Conservation (phyloP, 371 early-diverging fungal genomes). For the Catenaria anguillulae region DNA sequence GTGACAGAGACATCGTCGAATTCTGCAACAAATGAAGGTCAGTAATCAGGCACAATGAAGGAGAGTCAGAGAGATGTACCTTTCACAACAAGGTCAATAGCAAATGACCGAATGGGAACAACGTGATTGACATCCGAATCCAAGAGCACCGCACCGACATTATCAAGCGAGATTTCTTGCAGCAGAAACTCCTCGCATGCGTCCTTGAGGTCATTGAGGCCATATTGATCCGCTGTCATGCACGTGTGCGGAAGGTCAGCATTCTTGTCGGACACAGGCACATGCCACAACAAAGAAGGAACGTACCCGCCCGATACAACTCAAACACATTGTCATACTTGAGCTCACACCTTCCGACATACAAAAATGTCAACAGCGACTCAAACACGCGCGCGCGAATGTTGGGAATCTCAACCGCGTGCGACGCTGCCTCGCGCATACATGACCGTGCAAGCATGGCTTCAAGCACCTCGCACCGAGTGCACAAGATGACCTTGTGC, state of each 20-base stretch:
- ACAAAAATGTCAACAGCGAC: background rate
- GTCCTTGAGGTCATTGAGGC: background rate
- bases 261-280: too few species aligned
- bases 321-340: constrained; percentile 2
- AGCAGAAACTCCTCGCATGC: constrained; percentile 6
- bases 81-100: constrained; percentile 1
- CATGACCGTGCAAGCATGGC: background rate
- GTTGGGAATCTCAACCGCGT: background rate
- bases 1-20: constrained; percentile 9
- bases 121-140: constrained; percentile 3
- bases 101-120: background rate
- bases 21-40: background rate
- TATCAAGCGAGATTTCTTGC: constrained; percentile 5
- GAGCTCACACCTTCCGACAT: background rate
- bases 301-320: background rate
- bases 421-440: background rate
- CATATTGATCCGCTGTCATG: constrained; percentile 9
- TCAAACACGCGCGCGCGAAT: background rate
- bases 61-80: background rate
- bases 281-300: too few species aligned
- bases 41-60: background rate
- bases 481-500: constrained; percentile 8
- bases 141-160: background rate
- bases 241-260: too few species aligned
- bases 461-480: constrained; percentile 2